phyloP scores from a whole-genome alignment of 805 yeast species.

The Dipodascus albidus region DNA sequence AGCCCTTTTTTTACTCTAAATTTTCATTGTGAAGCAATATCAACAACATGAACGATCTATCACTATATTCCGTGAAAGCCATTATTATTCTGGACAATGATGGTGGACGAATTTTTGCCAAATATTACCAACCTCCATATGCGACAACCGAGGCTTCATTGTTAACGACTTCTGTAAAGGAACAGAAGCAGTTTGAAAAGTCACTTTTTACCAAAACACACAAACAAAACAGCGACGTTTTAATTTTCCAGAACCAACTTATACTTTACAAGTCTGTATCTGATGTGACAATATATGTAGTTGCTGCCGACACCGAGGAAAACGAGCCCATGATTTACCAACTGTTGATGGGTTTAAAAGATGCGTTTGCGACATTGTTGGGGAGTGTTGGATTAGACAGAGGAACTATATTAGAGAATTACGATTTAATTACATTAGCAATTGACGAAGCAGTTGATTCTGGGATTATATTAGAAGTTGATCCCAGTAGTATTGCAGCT shows the following conservation, averaged over 20 bases:
- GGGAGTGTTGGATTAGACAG: conserved; percentile 55
- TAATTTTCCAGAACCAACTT: conserved; percentile 66
- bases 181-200: conserved; percentile 70
- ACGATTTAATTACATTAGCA: conserved; percentile 75
- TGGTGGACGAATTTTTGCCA: conserved; percentile 72
- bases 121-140: conserved; percentile 69
- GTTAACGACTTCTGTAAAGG: conserved; percentile 36
- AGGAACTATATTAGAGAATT: conserved; percentile 64
- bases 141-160: conserved; percentile 15
- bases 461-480: conserved; percentile 85
- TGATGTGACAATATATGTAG: conserved; percentile 60
- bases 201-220: conserved; percentile 62
- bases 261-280: conserved; percentile 79
- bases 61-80: conserved; percentile 70
- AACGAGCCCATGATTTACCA: conserved; percentile 74
- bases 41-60: conserved; percentile 4
- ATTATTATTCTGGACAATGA: conserved; percentile 68
- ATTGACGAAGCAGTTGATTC: conserved; percentile 90
- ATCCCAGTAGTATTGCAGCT: conserved; percentile 73
- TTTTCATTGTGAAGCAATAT: background rate
- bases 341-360: conserved; percentile 65
- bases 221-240: conserved; percentile 69
- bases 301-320: conserved; percentile 61
- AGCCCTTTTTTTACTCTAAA: background rate
- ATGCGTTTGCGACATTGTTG: conserved; percentile 68